phyloP scores from a whole-genome alignment of 352 stramenopile species.

The Pythium phragmiticola region DNA sequence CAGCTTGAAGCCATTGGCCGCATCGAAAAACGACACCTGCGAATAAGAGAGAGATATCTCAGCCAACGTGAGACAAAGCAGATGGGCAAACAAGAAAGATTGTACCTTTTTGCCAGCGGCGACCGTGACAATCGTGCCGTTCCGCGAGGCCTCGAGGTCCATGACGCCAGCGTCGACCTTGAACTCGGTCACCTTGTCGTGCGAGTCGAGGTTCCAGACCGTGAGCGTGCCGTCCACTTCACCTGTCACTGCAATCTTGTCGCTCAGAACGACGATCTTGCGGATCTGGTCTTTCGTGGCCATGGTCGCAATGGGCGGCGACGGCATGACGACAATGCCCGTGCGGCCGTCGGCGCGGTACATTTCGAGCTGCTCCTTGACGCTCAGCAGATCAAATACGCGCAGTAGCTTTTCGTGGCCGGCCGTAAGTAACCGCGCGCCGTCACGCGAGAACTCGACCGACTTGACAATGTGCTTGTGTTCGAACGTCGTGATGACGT shows the following conservation, averaged over 20 bases:
- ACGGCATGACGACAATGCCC: conserved; percentile 55
- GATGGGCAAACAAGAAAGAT: background rate
- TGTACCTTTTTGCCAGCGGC: conserved; percentile 87
- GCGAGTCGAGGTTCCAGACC: conserved; percentile 66
- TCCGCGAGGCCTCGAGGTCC: conserved; percentile 79
- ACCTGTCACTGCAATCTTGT: conserved; percentile 54
- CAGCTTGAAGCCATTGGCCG: conserved; percentile 54
- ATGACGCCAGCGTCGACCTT: conserved; percentile 76
- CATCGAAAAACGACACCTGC: conserved; percentile 94
- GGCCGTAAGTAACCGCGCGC: conserved; percentile 84
- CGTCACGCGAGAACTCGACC: conserved; percentile 91
- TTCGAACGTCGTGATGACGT: conserved; percentile 90
- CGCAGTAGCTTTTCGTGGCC: conserved; percentile 95
- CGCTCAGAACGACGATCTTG: conserved; percentile 70
- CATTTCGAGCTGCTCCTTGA: conserved; percentile 62
- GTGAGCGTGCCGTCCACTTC: conserved; percentile 73
- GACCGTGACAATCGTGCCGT: conserved; percentile 84
- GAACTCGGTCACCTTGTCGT: conserved; percentile 44
- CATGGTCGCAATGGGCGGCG: conserved; percentile 55
- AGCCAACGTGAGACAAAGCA: too few species aligned
- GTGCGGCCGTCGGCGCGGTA: conserved; percentile 61
- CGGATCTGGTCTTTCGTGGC: conserved; percentile 66
- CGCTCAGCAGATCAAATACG: conserved; percentile 82
- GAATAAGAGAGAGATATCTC: background rate
- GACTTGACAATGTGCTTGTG: conserved; percentile 98